phyloP scores from a whole-genome alignment of 2,329 filamentous ascomycete genomes.

The Fusarium pininemorale region DNA sequence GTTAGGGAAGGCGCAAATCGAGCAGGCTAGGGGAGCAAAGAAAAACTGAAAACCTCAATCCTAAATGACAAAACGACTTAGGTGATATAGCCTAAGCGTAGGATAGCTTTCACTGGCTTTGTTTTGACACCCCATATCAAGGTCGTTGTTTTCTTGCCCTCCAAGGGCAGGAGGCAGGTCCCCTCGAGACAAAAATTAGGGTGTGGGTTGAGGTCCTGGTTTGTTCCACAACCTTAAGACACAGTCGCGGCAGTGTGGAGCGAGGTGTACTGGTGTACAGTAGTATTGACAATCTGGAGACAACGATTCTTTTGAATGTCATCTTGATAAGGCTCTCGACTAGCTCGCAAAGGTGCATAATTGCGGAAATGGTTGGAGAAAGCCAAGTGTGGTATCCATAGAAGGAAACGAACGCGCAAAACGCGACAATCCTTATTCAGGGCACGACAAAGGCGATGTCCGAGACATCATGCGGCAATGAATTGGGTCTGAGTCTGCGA shows the following conservation, averaged over 20 bases:
- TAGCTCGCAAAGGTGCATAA: background rate
- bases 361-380: background rate
- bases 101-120: too few species aligned
- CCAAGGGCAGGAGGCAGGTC: too few species aligned
- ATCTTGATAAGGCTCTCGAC: constrained; percentile 14
- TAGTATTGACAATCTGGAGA: background rate
- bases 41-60: too few species aligned
- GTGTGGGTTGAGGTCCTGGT: constrained; percentile 14
- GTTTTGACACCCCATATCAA: too few species aligned
- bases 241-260: constrained; percentile 25
- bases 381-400: background rate
- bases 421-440: background rate
- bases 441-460: background rate
- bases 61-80: too few species aligned
- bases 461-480: constrained; percentile 6
- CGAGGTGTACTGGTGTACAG: constrained; percentile 7
- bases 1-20: background rate
- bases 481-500: constrained; percentile 11
- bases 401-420: constrained; percentile 2
- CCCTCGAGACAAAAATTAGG: constrained; percentile 9
- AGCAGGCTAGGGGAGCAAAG: background rate
- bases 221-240: constrained; percentile 28
- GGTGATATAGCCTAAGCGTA: too few species aligned
- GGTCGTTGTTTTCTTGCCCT: too few species aligned
- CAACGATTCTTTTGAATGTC: constrained; percentile 6